Conservation (phyloP, 768 basidiomycete species). For the Phaeotremella fagi region DNA sequence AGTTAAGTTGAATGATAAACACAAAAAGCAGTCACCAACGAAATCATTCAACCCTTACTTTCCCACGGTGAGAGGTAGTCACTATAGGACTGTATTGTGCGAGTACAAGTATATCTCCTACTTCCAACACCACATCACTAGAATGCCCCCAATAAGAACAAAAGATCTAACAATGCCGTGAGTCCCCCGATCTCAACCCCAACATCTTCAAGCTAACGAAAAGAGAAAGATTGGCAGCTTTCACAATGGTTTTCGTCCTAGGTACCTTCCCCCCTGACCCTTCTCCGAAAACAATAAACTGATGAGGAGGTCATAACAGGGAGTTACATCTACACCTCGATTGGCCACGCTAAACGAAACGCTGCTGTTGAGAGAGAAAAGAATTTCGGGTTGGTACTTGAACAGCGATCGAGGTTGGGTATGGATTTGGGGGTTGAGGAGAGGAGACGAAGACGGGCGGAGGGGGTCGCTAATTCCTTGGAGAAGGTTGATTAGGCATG, state of each 20-base stretch:
- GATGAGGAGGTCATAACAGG: conserved; percentile 1
- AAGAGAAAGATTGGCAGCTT: conserved; percentile 26
- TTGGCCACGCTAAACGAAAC: conserved; percentile 20
- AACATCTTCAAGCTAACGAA: too few species aligned
- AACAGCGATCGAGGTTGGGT: conserved; percentile 20
- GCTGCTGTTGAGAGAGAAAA: conserved; percentile 19
- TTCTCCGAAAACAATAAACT: background rate
- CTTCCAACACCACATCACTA: background rate
- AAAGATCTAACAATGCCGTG: conserved; percentile 30
- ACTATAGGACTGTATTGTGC: too few species aligned
- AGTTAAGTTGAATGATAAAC: background rate
- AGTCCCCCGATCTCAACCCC: conserved; percentile 1
- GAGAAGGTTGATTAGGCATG: too few species aligned
- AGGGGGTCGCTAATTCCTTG: background rate
- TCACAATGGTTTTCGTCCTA: conserved; percentile 38
- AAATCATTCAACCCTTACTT: background rate
- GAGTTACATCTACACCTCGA: conserved; percentile 31
- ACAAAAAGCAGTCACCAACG: background rate
- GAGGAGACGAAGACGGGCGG: background rate
- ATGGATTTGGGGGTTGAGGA: conserved; percentile 25
- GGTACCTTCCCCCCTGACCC: conserved; percentile 2
- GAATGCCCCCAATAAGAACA: conserved; percentile 20
- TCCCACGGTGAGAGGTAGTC: too few species aligned
- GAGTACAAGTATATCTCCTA: too few species aligned
- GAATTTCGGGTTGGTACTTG: conserved; percentile 7